phyloP scores from a whole-genome alignment of 805 yeast species.

The Starmerella powellii region DNA sequence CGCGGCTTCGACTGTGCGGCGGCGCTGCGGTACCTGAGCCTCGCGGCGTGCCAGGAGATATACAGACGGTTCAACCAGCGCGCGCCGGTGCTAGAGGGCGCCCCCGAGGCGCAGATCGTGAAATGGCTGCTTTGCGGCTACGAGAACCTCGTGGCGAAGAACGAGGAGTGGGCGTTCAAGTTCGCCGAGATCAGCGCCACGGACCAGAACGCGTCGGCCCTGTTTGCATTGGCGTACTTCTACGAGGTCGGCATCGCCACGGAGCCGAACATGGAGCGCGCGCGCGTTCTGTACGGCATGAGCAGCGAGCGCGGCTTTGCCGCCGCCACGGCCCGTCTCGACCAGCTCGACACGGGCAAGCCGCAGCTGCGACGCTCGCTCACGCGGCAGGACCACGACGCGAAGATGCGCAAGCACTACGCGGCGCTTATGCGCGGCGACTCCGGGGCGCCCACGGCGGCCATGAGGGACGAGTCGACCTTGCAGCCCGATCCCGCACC shows the following conservation, averaged over 20 bases:
- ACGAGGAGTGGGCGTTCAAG: slow-evolving; percentile 51
- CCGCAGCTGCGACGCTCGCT: slow-evolving; percentile 16
- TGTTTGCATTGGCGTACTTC: slow-evolving; percentile 58
- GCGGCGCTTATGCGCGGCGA: slow-evolving; percentile 14
- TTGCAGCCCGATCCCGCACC: too few relatives aligned
- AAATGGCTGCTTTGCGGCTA: slow-evolving; percentile 66
- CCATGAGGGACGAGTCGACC: slow-evolving; percentile 13
- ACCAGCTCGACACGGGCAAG: slow-evolving; percentile 11
- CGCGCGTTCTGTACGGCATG: slow-evolving; percentile 39
- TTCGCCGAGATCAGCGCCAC: slow-evolving; percentile 59
- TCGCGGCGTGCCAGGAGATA: slow-evolving; percentile 29
- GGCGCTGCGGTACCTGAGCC: slow-evolving; percentile 28
- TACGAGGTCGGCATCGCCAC: slow-evolving; percentile 56
- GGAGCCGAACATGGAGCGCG: slow-evolving; percentile 33
- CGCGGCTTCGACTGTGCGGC: slow-evolving; percentile 27
- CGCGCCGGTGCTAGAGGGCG: slow-evolving; percentile 23
- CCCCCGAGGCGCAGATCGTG: slow-evolving; percentile 32
- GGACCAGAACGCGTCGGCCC: slow-evolving; percentile 48
- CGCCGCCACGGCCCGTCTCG: slow-evolving; percentile 28
- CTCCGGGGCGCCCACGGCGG: slow-evolving; percentile 9
- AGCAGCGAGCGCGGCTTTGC: slow-evolving; percentile 42
- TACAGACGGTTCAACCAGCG: slow-evolving; percentile 19
- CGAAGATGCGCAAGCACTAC: slow-evolving; percentile 12
- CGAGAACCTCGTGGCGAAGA: slow-evolving; percentile 39
- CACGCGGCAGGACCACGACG: slow-evolving; percentile 20